Percentiles rank a stretch among this genome's conserved stretches.
Evolutionary conservation across 495 filamentous ascomycete genomes (phyloP).

Genomic region (Podospora bellae-mahoneyi): DNA sequence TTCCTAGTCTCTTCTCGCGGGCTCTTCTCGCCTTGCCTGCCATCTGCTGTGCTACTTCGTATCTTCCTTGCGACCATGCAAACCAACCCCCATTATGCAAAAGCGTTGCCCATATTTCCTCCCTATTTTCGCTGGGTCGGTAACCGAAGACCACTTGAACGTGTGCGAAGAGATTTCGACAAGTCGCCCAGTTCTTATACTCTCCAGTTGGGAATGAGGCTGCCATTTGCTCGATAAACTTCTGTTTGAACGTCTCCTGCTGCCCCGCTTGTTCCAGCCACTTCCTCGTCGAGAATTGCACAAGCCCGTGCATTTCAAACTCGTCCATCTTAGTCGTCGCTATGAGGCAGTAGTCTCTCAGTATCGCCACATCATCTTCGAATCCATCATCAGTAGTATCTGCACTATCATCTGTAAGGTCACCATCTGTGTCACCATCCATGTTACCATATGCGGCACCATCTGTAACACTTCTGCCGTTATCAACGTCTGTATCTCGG

Average conservation of each 20-base stretch:
- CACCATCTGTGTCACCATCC: background rate
- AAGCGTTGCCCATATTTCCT: conserved; percentile 21
- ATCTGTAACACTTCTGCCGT: background rate
- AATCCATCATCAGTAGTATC: background rate
- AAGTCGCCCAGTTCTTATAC: conserved; percentile 7
- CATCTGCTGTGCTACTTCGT: conserved; percentile 21
- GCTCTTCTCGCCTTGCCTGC: conserved; percentile 13
- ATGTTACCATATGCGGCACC: background rate
- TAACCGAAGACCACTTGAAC: conserved; percentile 16
- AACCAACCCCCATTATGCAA: conserved; percentile 27
- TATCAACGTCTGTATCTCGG: background rate
- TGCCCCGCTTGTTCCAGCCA: conserved; percentile 37
- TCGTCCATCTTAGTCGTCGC: conserved; percentile 17
- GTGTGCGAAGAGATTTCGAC: conserved; percentile 11
- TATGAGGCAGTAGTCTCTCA: conserved; percentile 46
- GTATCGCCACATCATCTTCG: conserved; percentile 15
- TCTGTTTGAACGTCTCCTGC: conserved; percentile 39
- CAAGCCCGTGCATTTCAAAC: conserved; percentile 44
- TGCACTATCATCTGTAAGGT: background rate
- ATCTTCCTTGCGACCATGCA: conserved; percentile 25
- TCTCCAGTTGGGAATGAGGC: conserved; percentile 39
- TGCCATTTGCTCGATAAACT: conserved; percentile 34
- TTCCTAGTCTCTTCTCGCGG: conserved; percentile 29
- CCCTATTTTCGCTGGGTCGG: conserved; percentile 15
- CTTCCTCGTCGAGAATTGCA: conserved; percentile 43